Conservation (phyloP, 106 monocot species). For the Narthecium ossifragum region DNA sequence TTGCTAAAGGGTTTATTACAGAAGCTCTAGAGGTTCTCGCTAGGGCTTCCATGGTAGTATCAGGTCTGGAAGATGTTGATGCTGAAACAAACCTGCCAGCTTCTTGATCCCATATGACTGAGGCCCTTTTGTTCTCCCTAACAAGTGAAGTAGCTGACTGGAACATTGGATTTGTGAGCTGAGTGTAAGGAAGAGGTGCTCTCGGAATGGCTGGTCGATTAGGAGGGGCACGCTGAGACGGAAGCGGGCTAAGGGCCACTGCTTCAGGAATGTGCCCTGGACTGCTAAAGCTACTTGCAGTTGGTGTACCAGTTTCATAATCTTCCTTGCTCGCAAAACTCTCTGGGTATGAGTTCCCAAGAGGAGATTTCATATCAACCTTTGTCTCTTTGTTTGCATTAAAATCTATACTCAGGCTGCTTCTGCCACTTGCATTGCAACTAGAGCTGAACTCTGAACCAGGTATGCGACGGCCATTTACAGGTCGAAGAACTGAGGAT, state of each 20-base stretch:
- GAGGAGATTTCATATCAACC: conserved; percentile 45
- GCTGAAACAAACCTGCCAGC: conserved; percentile 88
- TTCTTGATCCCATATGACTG: conserved; percentile 95
- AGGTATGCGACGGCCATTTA: conserved; percentile 30
- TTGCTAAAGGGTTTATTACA: conserved; percentile 24
- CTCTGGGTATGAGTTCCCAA: conserved; percentile 50
- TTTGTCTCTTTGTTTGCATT: conserved; percentile 33
- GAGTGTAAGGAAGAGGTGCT: conserved; percentile 23
- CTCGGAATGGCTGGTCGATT: conserved; percentile 21
- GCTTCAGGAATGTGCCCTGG: conserved; percentile 46
- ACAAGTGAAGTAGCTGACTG: conserved; percentile 37
- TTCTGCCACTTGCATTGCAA: conserved; percentile 60
- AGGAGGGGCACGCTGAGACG: conserved; percentile 11
- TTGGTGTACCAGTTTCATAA: conserved; percentile 65
- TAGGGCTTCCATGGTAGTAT: conserved; percentile 17
- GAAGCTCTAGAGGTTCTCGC: conserved; percentile 14
- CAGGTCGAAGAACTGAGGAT: conserved; percentile 85
- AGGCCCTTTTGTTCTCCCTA: conserved; percentile 54
- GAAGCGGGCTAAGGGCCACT: conserved; percentile 23
- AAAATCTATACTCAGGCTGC: conserved; percentile 65
- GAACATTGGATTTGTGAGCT: conserved; percentile 58
- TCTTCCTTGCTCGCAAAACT: conserved; percentile 79
- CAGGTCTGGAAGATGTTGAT: conserved; percentile 29
- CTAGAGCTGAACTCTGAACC: conserved; percentile 42
- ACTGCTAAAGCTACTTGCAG: conserved; percentile 77